phyloP scores from a whole-genome alignment of 257 asterid genomes.

The Gentiana straminea region DNA sequence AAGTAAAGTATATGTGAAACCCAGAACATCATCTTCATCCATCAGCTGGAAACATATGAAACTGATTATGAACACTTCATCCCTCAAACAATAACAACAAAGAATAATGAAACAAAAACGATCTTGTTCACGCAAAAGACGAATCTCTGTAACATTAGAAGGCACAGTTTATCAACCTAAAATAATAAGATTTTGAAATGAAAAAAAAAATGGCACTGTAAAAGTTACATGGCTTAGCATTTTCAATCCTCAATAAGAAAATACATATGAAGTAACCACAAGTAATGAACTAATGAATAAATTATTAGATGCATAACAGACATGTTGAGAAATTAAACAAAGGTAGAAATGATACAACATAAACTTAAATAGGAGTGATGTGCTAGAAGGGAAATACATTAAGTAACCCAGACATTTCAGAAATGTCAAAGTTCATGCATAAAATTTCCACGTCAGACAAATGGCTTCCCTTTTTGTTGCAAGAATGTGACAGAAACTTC shows the following conservation, averaged over 20 bases:
- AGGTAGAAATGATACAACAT: background rate
- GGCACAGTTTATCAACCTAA: too few relatives aligned
- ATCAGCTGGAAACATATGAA: background rate
- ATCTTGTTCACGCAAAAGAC: background rate
- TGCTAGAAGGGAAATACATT: constrained; percentile 34
- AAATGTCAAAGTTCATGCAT: constrained; percentile 73
- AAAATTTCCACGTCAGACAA: constrained; percentile 31
- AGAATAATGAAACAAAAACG: background rate
- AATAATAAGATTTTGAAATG: background rate
- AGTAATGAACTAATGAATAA: too few relatives aligned
- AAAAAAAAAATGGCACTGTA: background rate
- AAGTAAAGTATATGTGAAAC: too few relatives aligned
- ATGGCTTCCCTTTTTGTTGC: constrained; percentile 32
- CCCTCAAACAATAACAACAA: background rate
- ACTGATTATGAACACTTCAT: background rate
- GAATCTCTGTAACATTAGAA: background rate
- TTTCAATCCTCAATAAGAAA: too few relatives aligned
- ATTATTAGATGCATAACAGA: too few relatives aligned
- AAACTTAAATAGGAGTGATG: background rate
- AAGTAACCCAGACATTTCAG: constrained; percentile 80
- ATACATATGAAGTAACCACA: too few relatives aligned
- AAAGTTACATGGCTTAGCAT: background rate
- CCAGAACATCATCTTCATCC: too few relatives aligned
- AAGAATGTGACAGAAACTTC: constrained; percentile 22
- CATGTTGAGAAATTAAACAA: too few relatives aligned